phyloP scores from a whole-genome alignment of 106 monocot species.

The Posidonia australis region DNA sequence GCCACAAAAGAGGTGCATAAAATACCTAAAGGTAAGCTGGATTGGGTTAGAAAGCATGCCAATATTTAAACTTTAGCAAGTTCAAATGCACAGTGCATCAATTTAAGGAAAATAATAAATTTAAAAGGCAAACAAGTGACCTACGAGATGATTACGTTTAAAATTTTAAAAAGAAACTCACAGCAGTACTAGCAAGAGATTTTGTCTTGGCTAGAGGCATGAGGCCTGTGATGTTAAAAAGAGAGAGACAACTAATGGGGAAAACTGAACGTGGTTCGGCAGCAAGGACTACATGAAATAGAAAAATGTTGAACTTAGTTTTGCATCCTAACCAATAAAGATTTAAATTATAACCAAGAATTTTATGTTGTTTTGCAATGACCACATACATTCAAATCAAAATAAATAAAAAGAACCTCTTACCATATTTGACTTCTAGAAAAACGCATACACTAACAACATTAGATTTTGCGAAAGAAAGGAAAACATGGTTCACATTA shows the following conservation, averaged over 20 bases:
- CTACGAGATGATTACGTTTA: not conserved
- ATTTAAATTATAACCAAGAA: too few relatives aligned
- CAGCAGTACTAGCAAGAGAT: conserved; percentile 20
- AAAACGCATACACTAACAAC: too few relatives aligned
- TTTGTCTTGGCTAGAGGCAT: conserved; percentile 21
- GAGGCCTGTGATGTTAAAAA: conserved; percentile 13
- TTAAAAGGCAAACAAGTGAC: not conserved
- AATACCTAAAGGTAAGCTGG: conserved; percentile 23
- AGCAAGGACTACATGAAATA: conserved; percentile 12
- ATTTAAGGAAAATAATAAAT: not conserved
- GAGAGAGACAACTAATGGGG: conserved; percentile 13
- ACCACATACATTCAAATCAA: too few relatives aligned
- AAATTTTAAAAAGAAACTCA: conserved; percentile 4
- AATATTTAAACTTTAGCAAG: not conserved
- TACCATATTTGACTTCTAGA: too few relatives aligned
- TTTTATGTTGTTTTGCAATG: too few relatives aligned
- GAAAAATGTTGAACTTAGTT: not conserved
- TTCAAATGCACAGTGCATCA: not conserved
- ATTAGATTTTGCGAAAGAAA: too few relatives aligned
- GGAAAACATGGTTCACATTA: too few relatives aligned
- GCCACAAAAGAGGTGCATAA: conserved; percentile 30
- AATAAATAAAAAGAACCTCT: too few relatives aligned
- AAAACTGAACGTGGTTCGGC: conserved; percentile 22
- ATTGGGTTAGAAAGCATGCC: not conserved
- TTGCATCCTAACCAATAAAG: too few relatives aligned